Percentiles rank a stretch among this genome's conserved stretches.
Evolutionary conservation across 495 filamentous ascomycete species (phyloP).

Genomic region (Bathelium albidoporum): DNA sequence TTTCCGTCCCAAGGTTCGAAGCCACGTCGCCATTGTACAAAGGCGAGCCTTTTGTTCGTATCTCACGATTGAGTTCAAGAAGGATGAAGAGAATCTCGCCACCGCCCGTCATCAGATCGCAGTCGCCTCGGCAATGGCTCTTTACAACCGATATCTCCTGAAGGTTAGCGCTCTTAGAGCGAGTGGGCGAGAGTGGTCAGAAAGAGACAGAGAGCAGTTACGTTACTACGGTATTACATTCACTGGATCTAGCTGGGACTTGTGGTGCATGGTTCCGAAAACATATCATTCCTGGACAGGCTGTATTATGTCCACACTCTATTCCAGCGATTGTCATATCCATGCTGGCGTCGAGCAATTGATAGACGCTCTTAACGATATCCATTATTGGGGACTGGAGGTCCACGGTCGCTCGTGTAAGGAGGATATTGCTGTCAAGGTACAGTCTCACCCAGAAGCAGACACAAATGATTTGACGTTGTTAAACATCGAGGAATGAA

Average conservation of each 20-base stretch:
- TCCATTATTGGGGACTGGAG: not conserved
- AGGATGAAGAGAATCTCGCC: conserved; percentile 1
- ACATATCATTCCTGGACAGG: not conserved
- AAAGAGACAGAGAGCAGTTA: not conserved
- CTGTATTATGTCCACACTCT: not conserved
- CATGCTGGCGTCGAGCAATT: not conserved
- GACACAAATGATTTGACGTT: not conserved
- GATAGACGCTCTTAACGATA: not conserved
- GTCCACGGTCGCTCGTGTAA: not conserved
- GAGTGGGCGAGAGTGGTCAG: not conserved
- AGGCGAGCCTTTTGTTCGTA: conserved; percentile 6
- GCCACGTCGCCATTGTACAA: not conserved
- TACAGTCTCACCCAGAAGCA: not conserved
- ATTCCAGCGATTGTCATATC: not conserved
- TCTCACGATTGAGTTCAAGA: conserved; percentile 8
- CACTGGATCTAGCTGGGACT: not conserved
- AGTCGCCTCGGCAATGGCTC: not conserved
- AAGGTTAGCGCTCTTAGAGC: not conserved
- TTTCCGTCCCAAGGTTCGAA: not conserved
- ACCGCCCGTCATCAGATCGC: not conserved
- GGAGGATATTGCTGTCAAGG: not conserved
- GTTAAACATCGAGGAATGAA: too few relatives aligned
- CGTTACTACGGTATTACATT: not conserved
- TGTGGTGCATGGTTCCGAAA: not conserved
- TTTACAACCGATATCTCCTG: not conserved